phyloP scores from a whole-genome alignment of 495 filamentous ascomycete genomes.

The Peziza echinospora region DNA sequence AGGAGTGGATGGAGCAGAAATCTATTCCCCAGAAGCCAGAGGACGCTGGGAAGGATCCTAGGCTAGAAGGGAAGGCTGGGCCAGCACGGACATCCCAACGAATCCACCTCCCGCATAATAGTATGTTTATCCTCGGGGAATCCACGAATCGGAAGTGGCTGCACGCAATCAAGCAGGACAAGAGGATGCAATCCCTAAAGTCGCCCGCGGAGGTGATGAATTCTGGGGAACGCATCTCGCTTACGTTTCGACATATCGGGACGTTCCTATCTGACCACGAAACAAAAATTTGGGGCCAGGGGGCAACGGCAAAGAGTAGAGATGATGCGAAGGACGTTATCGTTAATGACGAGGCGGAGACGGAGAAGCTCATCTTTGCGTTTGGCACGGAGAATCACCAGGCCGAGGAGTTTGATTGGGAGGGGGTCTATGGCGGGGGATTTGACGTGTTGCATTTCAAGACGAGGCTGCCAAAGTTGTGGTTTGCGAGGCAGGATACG shows the following conservation, averaged over 20 bases:
- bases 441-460: slow-evolving; percentile 63
- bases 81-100: slow-evolving; percentile 35
- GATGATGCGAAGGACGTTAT: slow-evolving; percentile 37
- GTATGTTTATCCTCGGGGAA: slow-evolving; percentile 62
- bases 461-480: slow-evolving; percentile 13
- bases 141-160: slow-evolving; percentile 71
- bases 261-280: slow-evolving; percentile 50
- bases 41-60: neutral
- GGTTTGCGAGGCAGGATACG: neutral
- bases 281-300: slow-evolving; percentile 72
- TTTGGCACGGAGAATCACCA: slow-evolving; percentile 74
- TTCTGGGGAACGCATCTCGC: slow-evolving; percentile 58
- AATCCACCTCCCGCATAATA: slow-evolving; percentile 66
- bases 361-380: slow-evolving; percentile 46
- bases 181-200: slow-evolving; percentile 43
- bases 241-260: slow-evolving; percentile 80
- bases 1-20: slow-evolving; percentile 14
- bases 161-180: slow-evolving; percentile 76
- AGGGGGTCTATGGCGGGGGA: slow-evolving; percentile 50
- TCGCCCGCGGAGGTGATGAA: slow-evolving; percentile 46
- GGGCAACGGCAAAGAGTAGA: slow-evolving; percentile 45
- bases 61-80: slow-evolving; percentile 7
- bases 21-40: neutral
- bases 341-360: slow-evolving; percentile 43
- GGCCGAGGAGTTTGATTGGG: slow-evolving; percentile 53